phyloP scores from a whole-genome alignment of 2,329 filamentous ascomycete species.

The Penicillium concentricum region DNA sequence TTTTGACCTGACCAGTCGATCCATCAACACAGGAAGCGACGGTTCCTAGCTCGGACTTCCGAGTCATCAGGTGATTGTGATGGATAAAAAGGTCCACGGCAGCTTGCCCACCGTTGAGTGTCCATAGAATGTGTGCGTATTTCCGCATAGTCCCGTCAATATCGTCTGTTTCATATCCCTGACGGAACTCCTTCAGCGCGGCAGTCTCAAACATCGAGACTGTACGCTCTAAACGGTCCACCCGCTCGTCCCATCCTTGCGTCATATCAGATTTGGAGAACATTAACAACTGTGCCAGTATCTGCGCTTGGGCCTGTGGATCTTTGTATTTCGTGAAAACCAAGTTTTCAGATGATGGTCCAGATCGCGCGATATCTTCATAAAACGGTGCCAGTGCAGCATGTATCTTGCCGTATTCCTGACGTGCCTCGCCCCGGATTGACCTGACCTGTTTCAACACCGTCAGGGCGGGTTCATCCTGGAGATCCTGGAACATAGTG shows the following conservation, averaged over 20 bases:
- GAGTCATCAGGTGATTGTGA: conserved; percentile 79
- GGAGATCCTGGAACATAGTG: conserved; percentile 41
- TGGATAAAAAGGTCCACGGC: conserved; percentile 84
- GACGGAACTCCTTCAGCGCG: conserved; percentile 86
- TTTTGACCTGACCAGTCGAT: conserved; percentile 64
- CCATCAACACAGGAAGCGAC: conserved; percentile 79
- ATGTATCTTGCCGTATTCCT: conserved; percentile 90
- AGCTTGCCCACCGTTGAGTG: conserved; percentile 75
- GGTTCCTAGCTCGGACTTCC: conserved; percentile 68
- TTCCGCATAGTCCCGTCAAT: conserved; percentile 83
- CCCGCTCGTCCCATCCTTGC: conserved; percentile 68
- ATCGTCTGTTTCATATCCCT: conserved; percentile 85
- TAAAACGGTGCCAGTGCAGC: conserved; percentile 88
- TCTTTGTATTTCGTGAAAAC: conserved; percentile 85
- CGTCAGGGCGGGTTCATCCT: conserved; percentile 64
- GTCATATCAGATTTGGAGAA: conserved; percentile 82
- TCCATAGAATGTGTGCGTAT: conserved; percentile 82
- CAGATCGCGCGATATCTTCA: conserved; percentile 69
- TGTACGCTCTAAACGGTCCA: conserved; percentile 72
- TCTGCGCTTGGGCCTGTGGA: conserved; percentile 85
- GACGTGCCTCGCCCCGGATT: conserved; percentile 76
- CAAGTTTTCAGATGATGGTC: conserved; percentile 72
- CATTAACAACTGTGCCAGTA: conserved; percentile 74
- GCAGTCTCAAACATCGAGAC: conserved; percentile 84
- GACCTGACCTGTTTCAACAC: conserved; percentile 72